Conservation (phyloP, 2,329 filamentous ascomycete species). For the Talaromyces sp. region DNA sequence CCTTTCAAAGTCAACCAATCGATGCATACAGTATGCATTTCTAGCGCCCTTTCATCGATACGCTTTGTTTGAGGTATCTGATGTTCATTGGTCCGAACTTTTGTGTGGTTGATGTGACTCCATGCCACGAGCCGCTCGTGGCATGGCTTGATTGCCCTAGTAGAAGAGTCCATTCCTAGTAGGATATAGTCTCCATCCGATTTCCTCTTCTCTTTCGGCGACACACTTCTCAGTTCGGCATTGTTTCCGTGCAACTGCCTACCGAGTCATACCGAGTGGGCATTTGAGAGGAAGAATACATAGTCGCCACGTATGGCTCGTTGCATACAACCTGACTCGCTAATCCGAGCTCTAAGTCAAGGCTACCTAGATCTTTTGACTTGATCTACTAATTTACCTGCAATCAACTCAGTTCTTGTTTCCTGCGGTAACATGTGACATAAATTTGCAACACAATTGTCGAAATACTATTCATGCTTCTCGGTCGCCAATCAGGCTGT, state of each 20-base stretch:
- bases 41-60: neutral
- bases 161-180: neutral
- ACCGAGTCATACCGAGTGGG: slow-evolving; percentile 7
- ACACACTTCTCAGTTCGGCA: slow-evolving; percentile 11
- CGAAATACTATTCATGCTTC: neutral
- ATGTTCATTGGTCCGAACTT: neutral
- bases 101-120: neutral
- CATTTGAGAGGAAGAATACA: neutral
- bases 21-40: neutral
- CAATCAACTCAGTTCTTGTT: neutral
- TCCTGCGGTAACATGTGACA: slow-evolving; percentile 6
- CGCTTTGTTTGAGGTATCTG: neutral
- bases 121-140: slow-evolving; percentile 12
- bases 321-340: neutral
- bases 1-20: neutral
- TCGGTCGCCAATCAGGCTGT: neutral
- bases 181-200: neutral
- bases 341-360: neutral
- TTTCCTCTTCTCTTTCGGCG: neutral
- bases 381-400: neutral
- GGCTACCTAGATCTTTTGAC: neutral
- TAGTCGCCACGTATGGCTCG: neutral
- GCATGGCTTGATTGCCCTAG: slow-evolving; percentile 3
- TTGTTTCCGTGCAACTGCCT: slow-evolving; percentile 8
- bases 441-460: slow-evolving; percentile 1